Percentiles rank a stretch among this genome's conserved stretches.
These are phyloP conservation scores for Monosporascus sp. DNA, from an alignment of 2,329 filamentous ascomycete genomes.

Conservation along the genomic window DNA sequence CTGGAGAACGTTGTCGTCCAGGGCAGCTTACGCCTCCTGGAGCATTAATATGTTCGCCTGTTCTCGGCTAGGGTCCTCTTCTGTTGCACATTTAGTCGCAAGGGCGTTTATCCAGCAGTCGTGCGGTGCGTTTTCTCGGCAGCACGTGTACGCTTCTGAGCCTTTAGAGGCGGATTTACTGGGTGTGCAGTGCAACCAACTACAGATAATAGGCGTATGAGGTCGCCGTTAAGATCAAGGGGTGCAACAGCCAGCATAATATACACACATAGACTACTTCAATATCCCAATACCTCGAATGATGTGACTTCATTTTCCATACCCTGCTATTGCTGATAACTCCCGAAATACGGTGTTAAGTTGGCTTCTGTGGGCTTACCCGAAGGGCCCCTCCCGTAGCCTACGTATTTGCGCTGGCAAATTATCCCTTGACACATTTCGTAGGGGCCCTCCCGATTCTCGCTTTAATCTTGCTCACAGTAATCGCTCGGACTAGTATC, in stretches of 20 bases:
- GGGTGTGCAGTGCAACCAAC: neutral
- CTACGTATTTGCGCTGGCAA: too few relatives aligned
- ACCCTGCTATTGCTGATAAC: too few relatives aligned
- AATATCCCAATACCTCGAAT: too few relatives aligned
- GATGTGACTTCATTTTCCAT: too few relatives aligned
- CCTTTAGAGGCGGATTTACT: neutral
- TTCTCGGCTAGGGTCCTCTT: slow-evolving; percentile 1
- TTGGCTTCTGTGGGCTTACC: too few relatives aligned
- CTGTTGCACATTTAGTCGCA: neutral
- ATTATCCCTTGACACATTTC: too few relatives aligned
- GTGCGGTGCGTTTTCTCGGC: neutral
- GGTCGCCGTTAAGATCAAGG: neutral
- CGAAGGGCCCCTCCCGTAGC: too few relatives aligned
- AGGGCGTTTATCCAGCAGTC: neutral
- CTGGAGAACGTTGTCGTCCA: slow-evolving; percentile 99
- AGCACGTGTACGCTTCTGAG: neutral
- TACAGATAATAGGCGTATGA: neutral
- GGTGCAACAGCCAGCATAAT: neutral
- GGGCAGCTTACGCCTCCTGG: slow-evolving; percentile 76
- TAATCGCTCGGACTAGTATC: too few relatives aligned
- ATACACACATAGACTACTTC: neutral
- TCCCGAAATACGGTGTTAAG: neutral
- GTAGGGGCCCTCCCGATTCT: too few relatives aligned
- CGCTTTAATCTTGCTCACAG: too few relatives aligned
- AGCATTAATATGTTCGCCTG: slow-evolving; percentile 45